These are phyloP conservation scores for Mixia osmundae DNA, from an alignment of 1,284 basidiomycete genomes.

Conservation along the genomic window DNA sequence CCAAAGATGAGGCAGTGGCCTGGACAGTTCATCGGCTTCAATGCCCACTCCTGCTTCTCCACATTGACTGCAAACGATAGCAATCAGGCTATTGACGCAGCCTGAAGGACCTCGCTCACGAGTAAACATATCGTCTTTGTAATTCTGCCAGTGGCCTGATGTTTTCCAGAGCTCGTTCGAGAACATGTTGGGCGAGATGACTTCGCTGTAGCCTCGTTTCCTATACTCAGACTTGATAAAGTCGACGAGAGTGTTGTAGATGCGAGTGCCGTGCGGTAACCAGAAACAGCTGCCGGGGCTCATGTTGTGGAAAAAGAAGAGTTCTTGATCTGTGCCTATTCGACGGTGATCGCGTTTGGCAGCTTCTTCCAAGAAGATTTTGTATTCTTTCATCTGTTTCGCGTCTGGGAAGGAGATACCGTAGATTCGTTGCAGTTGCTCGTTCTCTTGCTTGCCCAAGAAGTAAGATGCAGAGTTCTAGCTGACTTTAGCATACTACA, in stretches of 20 bases:
- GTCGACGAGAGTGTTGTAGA: slow-evolving; percentile 85
- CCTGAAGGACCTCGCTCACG: background rate
- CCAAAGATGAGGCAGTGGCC: slow-evolving; percentile 95
- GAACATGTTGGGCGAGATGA: slow-evolving; percentile 96
- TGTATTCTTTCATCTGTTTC: slow-evolving; percentile 88
- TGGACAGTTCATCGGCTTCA: slow-evolving; percentile 99
- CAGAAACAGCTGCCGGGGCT: slow-evolving; percentile 92
- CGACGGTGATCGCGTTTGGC: slow-evolving; percentile 93
- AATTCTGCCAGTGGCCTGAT: slow-evolving; percentile 96
- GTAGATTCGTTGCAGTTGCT: slow-evolving; percentile 89
- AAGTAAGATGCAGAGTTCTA: slow-evolving; percentile 97
- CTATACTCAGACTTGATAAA: slow-evolving; percentile 63
- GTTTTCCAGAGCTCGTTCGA: slow-evolving; percentile 94
- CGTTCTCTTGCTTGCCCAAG: slow-evolving; percentile 80
- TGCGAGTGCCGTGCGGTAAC: slow-evolving; percentile 85
- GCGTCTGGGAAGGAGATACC: slow-evolving; percentile 98
- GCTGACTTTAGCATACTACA: background rate
- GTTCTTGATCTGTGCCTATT: slow-evolving; percentile 89
- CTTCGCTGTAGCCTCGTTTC: slow-evolving; percentile 72
- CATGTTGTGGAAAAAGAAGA: slow-evolving; percentile 96
- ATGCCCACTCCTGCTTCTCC: slow-evolving; percentile 74
- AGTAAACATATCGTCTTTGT: slow-evolving; percentile 20
- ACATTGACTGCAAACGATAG: slow-evolving; percentile 36
- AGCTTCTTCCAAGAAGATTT: slow-evolving; percentile 84
- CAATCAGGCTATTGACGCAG: background rate